Evolutionary conservation across 306 rosid genomes (phyloP).

Genomic region (Citrullus amarus): DNA sequence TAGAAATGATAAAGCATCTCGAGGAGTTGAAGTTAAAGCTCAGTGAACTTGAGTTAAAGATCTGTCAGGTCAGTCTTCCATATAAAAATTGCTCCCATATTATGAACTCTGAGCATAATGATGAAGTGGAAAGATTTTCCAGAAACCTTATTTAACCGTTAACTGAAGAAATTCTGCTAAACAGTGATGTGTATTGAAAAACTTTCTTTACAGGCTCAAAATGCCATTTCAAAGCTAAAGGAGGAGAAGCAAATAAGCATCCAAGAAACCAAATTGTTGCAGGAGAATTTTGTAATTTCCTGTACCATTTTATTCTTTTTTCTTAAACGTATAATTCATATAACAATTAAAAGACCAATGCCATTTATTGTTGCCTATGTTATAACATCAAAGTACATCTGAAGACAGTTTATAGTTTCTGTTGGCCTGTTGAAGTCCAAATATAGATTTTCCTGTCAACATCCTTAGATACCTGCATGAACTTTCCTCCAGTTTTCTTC

Average conservation of each 20-base stretch:
- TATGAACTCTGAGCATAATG: background rate
- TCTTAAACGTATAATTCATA: background rate
- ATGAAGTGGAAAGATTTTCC: background rate
- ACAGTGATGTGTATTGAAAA: background rate
- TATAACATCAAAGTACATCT: background rate
- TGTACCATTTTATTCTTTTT: background rate
- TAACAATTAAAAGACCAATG: background rate
- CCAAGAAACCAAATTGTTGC: conserved; percentile 39
- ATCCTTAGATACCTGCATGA: background rate
- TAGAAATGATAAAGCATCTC: conserved; percentile 22
- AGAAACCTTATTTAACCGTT: background rate
- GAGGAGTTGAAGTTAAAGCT: conserved; percentile 65
- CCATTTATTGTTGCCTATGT: background rate
- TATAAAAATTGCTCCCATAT: background rate
- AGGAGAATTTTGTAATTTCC: conserved; percentile 45
- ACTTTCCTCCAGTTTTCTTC: background rate
- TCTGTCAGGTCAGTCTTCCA: conserved; percentile 48
- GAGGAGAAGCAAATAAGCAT: conserved; percentile 53
- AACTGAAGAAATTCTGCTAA: background rate
- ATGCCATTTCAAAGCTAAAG: conserved; percentile 42
- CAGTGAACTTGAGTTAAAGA: conserved; percentile 54
- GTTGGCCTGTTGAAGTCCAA: background rate
- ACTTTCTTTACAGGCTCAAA: conserved; percentile 43
- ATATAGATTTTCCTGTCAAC: background rate
- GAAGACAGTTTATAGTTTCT: background rate